phyloP scores from a whole-genome alignment of 2,329 filamentous ascomycete species.

The Xylaria sp. region DNA sequence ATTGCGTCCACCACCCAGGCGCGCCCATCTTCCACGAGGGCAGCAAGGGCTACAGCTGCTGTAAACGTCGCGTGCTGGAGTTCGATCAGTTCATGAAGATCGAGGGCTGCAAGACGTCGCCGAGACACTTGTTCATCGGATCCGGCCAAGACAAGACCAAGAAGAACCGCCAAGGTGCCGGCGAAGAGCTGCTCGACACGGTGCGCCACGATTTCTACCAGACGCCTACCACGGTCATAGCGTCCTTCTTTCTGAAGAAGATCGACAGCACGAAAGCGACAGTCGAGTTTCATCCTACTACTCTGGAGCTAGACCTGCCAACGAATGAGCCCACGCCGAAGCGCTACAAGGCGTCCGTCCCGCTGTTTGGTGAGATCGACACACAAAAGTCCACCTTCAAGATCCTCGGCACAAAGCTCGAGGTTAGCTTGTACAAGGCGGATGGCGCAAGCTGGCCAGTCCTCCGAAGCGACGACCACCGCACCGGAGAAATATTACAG shows the following conservation, averaged over 20 bases:
- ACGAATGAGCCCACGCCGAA: conserved; percentile 83
- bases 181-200: conserved; percentile 80
- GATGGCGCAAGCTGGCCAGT: conserved; percentile 87
- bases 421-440: conserved; percentile 77
- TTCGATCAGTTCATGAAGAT: conserved; percentile 99
- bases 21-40: conserved; percentile 96
- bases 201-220: conserved; percentile 96
- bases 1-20: conserved; percentile 90
- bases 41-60: conserved; percentile 97
- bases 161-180: conserved; percentile 53
- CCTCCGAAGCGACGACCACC: conserved; percentile 78
- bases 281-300: conserved; percentile 72
- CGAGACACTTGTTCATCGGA: conserved; percentile 85
- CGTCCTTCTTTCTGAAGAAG: conserved; percentile 95
- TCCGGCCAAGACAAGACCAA: conserved; percentile 69
- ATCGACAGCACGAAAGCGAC: conserved; percentile 84
- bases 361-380: conserved; percentile 82
- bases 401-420: conserved; percentile 89
- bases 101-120: conserved; percentile 86
- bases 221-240: conserved; percentile 84
- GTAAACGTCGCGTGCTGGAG: conserved; percentile 92
- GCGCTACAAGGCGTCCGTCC: conserved; percentile 78
- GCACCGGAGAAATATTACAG: conserved; percentile 84
- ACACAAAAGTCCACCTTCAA: conserved; percentile 79
- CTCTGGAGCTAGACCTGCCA: conserved; percentile 81